Evolutionary conservation across 2,329 filamentous ascomycete species (phyloP).

Genomic region (Xylaria sp.): DNA sequence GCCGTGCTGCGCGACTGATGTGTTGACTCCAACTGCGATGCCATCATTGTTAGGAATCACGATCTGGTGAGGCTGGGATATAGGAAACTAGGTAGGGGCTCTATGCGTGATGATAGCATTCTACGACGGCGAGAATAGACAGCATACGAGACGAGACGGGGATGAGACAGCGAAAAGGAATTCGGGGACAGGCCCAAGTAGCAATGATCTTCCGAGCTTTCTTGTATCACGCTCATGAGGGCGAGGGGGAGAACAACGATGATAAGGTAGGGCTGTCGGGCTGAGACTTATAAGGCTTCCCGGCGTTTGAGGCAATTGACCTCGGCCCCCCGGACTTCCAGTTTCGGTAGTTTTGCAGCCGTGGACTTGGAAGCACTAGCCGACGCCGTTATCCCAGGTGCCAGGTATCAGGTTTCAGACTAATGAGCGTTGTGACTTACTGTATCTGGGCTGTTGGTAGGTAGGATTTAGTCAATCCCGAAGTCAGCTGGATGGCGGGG

Average conservation of each 20-base stretch:
- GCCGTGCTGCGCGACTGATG: conserved; percentile 14
- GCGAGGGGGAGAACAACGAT: not conserved
- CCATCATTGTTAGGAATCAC: conserved; percentile 42
- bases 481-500: conserved; percentile 4
- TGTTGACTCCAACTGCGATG: conserved; percentile 41
- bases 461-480: not conserved
- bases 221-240: conserved; percentile 20
- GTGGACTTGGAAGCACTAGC: not conserved
- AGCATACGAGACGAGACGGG: not conserved
- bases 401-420: not conserved
- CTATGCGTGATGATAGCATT: not conserved
- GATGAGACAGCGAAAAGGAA: not conserved
- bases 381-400: not conserved
- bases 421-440: conserved; percentile 29
- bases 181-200: not conserved
- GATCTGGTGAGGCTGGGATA: not conserved
- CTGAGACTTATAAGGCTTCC: conserved; percentile 27
- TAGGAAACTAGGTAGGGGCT: not conserved
- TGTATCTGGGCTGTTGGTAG: conserved; percentile 17
- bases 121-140: not conserved
- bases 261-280: conserved; percentile 12
- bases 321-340: conserved; percentile 35
- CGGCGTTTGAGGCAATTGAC: conserved; percentile 27
- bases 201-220: conserved; percentile 3
- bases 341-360: conserved; percentile 25